Evolutionary conservation across 2,329 filamentous ascomycete genomes (phyloP).

Genomic region (Penicillium sp.): DNA sequence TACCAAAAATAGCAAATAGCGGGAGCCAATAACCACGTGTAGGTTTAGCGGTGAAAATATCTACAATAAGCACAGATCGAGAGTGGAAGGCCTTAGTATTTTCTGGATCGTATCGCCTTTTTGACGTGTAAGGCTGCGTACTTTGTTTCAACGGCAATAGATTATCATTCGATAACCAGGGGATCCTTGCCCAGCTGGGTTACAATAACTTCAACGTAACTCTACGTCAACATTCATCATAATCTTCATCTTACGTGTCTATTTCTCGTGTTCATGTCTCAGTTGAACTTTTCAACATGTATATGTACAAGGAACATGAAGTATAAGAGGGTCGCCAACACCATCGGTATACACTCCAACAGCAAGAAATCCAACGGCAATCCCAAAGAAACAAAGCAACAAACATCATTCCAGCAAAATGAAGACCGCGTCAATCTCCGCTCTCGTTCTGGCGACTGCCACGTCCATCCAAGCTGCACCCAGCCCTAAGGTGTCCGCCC

Average conservation of each 20-base stretch:
- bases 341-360: background rate
- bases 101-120: background rate
- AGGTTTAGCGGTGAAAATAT: background rate
- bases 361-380: background rate
- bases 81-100: background rate
- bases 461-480: slow-evolving; percentile 10
- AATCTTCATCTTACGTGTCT: background rate
- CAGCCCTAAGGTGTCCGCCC: background rate
- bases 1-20: background rate
- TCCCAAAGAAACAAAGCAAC: background rate
- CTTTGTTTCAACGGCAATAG: background rate
- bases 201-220: background rate
- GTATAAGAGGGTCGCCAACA: slow-evolving; percentile 1
- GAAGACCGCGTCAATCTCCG: slow-evolving; percentile 9
- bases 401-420: slow-evolving; percentile 1
- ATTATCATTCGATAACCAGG: background rate
- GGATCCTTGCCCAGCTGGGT: background rate
- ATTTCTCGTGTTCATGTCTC: slow-evolving; percentile 2
- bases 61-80: background rate
- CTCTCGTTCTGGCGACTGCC: slow-evolving; percentile 10
- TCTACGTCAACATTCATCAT: slow-evolving; percentile 3
- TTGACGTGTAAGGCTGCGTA: background rate
- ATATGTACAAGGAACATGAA: background rate
- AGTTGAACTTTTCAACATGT: background rate
- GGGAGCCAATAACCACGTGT: background rate